phyloP scores from a whole-genome alignment of 352 stramenopile genomes.

The Phytophthora boehmeriae region DNA sequence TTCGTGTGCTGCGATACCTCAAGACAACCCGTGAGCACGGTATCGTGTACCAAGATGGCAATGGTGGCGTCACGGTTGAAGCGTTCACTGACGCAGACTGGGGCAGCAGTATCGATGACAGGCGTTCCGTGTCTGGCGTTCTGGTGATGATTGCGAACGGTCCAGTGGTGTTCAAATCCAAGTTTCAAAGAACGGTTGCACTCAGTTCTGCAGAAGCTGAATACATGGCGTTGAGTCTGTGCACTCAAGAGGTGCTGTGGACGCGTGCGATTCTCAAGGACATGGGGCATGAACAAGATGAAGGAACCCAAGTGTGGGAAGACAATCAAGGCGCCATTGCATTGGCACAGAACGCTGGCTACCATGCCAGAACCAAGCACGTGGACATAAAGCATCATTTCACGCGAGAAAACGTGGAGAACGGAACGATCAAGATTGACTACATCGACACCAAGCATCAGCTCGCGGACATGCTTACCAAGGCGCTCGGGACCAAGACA shows the following conservation, averaged over 20 bases:
- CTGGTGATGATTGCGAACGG: not conserved
- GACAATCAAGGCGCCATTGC: conserved; percentile 9
- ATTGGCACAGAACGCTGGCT: conserved; percentile 4
- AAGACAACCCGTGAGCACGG: not conserved
- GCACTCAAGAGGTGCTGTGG: conserved; percentile 1
- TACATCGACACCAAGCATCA: conserved; percentile 14
- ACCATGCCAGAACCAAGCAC: conserved; percentile 5
- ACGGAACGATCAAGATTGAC: not conserved
- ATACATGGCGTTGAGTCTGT: conserved; percentile 6
- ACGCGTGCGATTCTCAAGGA: not conserved
- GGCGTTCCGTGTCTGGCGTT: not conserved
- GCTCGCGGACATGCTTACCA: conserved; percentile 2
- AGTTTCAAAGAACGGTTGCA: not conserved
- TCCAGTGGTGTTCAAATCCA: not conserved
- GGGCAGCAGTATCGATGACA: not conserved
- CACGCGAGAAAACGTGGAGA: conserved; percentile 9
- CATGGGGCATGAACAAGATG: not conserved
- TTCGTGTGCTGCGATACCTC: not conserved
- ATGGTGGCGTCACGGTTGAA: not conserved
- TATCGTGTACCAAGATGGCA: not conserved
- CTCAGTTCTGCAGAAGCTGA: conserved; percentile 6
- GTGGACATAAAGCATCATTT: conserved; percentile 14
- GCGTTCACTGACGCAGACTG: not conserved
- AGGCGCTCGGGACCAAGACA: conserved; percentile 8
- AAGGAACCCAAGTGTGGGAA: not conserved